These are phyloP conservation scores for Parathielavia hyrcaniae DNA, from an alignment of 495 filamentous ascomycete species.

Conservation along the genomic window DNA sequence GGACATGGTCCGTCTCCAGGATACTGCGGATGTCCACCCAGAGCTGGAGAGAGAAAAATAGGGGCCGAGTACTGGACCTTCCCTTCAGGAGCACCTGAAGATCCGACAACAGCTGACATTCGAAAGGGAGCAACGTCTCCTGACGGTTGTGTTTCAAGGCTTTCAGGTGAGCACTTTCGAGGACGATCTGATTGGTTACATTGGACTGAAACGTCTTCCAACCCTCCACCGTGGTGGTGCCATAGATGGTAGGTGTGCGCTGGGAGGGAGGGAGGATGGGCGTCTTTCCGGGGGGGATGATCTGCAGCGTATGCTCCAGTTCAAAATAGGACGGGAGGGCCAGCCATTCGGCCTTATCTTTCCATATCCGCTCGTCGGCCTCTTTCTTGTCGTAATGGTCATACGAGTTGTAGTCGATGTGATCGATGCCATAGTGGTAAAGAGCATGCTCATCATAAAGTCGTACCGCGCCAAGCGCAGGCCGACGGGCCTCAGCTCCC, in stretches of 20 bases:
- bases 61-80: slow-evolving; percentile 9
- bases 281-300: slow-evolving; percentile 21
- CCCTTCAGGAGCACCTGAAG: slow-evolving; percentile 16
- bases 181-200: slow-evolving; percentile 19
- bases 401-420: slow-evolving; percentile 27
- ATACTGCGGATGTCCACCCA: slow-evolving; percentile 31
- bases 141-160: slow-evolving; percentile 18
- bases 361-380: slow-evolving; percentile 20
- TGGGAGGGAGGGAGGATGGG: slow-evolving; percentile 18
- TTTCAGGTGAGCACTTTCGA: slow-evolving; percentile 22
- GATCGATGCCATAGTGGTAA: slow-evolving; percentile 21
- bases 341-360: slow-evolving; percentile 26
- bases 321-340: slow-evolving; percentile 15
- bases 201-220: slow-evolving; percentile 16
- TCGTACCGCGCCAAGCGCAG: slow-evolving; percentile 20
- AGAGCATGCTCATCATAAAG: slow-evolving; percentile 26
- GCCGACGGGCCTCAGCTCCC: slow-evolving; percentile 9
- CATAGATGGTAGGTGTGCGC: slow-evolving; percentile 19
- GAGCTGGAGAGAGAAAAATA: slow-evolving; percentile 27
- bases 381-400: slow-evolving; percentile 13
- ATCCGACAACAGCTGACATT: slow-evolving; percentile 24
- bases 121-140: slow-evolving; percentile 15
- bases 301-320: slow-evolving; percentile 2
- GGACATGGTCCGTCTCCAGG: slow-evolving; percentile 21
- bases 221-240: slow-evolving; percentile 9